Evolutionary conservation across 1,284 basidiomycete genomes (phyloP), one percentile per base, ranked within the genome.

Genomic region (Cryptococcus neoformans): DNA sequence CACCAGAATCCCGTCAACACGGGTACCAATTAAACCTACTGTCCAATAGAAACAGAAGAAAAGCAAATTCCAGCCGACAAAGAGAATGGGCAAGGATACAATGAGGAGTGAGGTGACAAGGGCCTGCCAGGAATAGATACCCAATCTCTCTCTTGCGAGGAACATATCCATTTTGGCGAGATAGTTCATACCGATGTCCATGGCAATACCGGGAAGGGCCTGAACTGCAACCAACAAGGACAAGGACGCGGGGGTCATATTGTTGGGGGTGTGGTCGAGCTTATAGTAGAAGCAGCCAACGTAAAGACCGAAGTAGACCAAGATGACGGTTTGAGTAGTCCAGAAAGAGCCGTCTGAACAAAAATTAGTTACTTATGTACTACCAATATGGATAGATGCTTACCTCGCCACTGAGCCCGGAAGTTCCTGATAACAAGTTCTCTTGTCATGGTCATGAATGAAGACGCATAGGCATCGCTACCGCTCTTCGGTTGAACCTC

Each of bases 401-500:
- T 21, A 44, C 42, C 42, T 44, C 42, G 42, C 42, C 42, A 44
- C n/a, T 44, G 42, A 6, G 42, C 9, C 21, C 42, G n/a, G 6
- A 44, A 44, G 12, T 44, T 44, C 21, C 42, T 10, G 42, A 44
- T n/a, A 10, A 44, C 21, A n/a, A 44, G 21, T n/a, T 44, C 42
- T 6, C 42, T 11, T 8, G 42, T 44, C 42, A 16, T n/a, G 14
- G 42, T 44, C 42, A 8, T 44, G 14, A 44, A 44, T 4, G 42
- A 44, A 12, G 42, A 44, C 42, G 42, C 42, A 44, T 44, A 44
- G 4, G 42, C 10, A 21, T 44, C 21, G 14, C 42, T 44, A n/a
- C 42, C 42, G 4, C 28, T 28, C 28, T 28, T 0, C 87, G 82
- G 0, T 90, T 90, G 0, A 92, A 72, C 66, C 14, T 71, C 68